Conservation (phyloP, 148 eudicot genomes). For the Arbutus unedo region DNA sequence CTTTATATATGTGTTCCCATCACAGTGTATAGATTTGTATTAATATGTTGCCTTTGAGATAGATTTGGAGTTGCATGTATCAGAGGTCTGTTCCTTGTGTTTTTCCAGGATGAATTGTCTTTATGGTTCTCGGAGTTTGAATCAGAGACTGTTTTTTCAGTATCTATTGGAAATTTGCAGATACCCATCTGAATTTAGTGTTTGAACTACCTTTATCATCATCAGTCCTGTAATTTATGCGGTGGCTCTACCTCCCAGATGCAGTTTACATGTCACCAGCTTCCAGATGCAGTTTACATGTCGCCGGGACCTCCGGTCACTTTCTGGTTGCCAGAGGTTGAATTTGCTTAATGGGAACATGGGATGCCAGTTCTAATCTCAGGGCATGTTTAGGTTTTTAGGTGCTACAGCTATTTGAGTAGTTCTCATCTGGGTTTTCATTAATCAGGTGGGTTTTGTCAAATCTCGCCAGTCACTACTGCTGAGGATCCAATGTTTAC, state of each 20-base stretch:
- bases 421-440: constrained; percentile 22
- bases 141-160: not conserved
- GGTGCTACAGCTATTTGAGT: not conserved
- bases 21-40: not conserved
- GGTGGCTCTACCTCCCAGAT: not conserved
- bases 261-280: not conserved
- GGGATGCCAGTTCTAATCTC: not conserved
- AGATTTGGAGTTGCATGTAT: not conserved
- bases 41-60: not conserved
- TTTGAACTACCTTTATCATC: not conserved
- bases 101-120: not conserved
- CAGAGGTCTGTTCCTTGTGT: not conserved
- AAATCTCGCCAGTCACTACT: not conserved
- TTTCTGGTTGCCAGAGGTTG: not conserved
- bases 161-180: not conserved
- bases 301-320: not conserved
- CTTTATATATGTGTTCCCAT: not conserved
- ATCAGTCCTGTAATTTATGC: not conserved
- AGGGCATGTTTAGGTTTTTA: not conserved
- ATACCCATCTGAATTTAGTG: not conserved
- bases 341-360: not conserved
- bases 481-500: constrained; percentile 29
- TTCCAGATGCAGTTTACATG: not conserved
- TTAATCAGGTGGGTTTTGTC: constrained; percentile 26
- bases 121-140: not conserved